Evolutionary conservation across 2,329 filamentous ascomycete genomes (phyloP), one percentile per base, ranked within the genome.

Genomic region (Polytolypa hystricis): DNA sequence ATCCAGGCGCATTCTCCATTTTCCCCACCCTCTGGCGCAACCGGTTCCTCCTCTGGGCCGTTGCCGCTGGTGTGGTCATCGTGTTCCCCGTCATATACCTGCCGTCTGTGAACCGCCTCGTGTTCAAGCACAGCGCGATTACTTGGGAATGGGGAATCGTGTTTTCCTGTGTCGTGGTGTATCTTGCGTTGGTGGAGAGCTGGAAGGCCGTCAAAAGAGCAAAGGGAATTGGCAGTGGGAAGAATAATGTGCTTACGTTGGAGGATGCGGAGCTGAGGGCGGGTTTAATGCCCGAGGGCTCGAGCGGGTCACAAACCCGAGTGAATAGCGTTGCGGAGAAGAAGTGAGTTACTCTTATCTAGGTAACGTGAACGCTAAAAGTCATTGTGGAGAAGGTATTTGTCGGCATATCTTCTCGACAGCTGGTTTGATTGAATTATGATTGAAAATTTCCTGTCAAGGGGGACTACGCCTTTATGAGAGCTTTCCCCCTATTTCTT

Each of bases 141-240:
- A 67, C 57, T 4, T 79, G 75, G 77, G 78, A 82, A 50, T 84
- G 78, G 79, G 73, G 64, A 0, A 64, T 82, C n/a, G 72, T 79
- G 0, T 70, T 81, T 38, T 59, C 76, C 19, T 70, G 67, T 10
- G 63, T 72, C 0, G 53, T 69, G 1, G 51, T 80, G 4, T 84
- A 82, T 55, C 69, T 83, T 43, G 49, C 58, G 0, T 73, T 76
- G 6, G 66, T 77, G 1, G 79, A 84, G 54, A 49, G 59, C 1
- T 84, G 75, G 71, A 83, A 83, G 54, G 79, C 68, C 55, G 57
- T 52, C 2, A 84, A 84, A 62, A 61, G 79, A 1, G 45, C 50
- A 0, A 51, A 51, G 33, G 44, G 51, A 3, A 57, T 60, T 38
- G 56, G 54, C 5, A 54, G 53, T 40, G 57, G 55, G 11, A 53